phyloP scores from a whole-genome alignment of 495 filamentous ascomycete genomes.

The Evernia prunastri region DNA sequence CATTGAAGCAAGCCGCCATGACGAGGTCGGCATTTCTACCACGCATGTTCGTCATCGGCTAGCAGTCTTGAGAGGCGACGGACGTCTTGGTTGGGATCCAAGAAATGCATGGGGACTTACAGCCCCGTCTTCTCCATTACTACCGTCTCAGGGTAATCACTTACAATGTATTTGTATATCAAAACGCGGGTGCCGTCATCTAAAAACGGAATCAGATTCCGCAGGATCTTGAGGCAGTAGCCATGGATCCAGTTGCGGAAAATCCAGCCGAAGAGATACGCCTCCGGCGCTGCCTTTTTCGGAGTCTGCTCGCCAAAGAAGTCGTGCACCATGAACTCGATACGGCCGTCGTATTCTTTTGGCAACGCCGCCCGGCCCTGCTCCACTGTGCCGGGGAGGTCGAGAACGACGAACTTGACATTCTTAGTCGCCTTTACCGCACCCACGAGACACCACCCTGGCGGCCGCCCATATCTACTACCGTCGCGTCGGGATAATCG shows the following conservation, averaged over 20 bases:
- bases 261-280: constrained; percentile 45
- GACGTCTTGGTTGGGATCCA: too few species aligned
- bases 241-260: constrained; percentile 37
- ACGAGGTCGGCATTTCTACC: constrained; percentile 35
- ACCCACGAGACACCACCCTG: constrained; percentile 29
- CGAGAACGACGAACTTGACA: constrained; percentile 47
- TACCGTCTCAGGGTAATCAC: constrained; percentile 22
- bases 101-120: too few species aligned
- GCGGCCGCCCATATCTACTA: constrained; percentile 34
- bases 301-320: constrained; percentile 46
- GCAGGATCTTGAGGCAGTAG: constrained; percentile 41
- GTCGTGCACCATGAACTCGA: constrained; percentile 44
- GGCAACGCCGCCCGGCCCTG: constrained; percentile 35
- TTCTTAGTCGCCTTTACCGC: constrained; percentile 22
- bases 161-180: constrained; percentile 42
- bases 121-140: constrained; percentile 19
- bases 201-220: constrained; percentile 47
- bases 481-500: constrained; percentile 32
- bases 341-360: constrained; percentile 34
- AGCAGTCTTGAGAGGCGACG: too few species aligned
- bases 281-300: constrained; percentile 39
- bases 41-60: too few species aligned
- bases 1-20: constrained; percentile 35
- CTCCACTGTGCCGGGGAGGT: constrained; percentile 42
- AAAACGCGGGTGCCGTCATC: constrained; percentile 44